These are phyloP conservation scores for Ogataea corticis DNA, from an alignment of 805 yeast genomes.

Conservation along the genomic window DNA sequence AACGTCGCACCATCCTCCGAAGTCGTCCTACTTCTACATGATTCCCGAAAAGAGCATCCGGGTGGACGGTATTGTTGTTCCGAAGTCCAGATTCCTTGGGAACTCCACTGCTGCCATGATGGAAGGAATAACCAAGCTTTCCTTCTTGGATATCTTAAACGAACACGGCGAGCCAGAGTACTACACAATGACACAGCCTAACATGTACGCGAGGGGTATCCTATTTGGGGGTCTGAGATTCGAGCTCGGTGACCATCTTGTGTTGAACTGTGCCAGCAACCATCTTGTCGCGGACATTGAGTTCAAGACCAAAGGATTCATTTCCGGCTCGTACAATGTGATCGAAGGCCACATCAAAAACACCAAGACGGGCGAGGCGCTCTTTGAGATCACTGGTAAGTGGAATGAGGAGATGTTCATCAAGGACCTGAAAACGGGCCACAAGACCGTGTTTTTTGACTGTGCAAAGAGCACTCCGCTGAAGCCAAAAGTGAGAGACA, in stretches of 20 bases:
- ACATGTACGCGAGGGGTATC: constrained; percentile 92
- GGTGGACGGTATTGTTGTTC: constrained; percentile 86
- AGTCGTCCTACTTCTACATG: constrained; percentile 87
- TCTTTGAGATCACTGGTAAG: constrained; percentile 78
- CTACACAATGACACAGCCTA: constrained; percentile 90
- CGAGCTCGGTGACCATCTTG: constrained; percentile 91
- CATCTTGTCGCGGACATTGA: constrained; percentile 78
- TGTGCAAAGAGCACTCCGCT: constrained; percentile 53
- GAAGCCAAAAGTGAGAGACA: constrained; percentile 73
- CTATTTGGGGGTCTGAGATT: constrained; percentile 85
- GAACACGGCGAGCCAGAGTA: constrained; percentile 55
- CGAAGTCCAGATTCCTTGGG: constrained; percentile 86
- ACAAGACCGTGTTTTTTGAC: constrained; percentile 55
- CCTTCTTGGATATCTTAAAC: constrained; percentile 60
- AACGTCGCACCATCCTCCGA: constrained; percentile 98
- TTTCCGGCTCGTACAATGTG: constrained; percentile 88
- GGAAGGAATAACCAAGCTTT: constrained; percentile 83
- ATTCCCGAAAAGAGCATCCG: constrained; percentile 79
- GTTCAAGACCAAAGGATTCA: constrained; percentile 92
- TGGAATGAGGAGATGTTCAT: constrained; percentile 89
- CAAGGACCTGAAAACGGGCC: constrained; percentile 46
- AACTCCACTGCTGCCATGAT: constrained; percentile 96
- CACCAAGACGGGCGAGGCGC: constrained; percentile 47
- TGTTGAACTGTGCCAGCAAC: constrained; percentile 60
- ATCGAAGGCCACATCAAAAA: constrained; percentile 73